These are phyloP conservation scores for Calocera viscosa DNA, from an alignment of 768 basidiomycete species.

Conservation along the genomic window DNA sequence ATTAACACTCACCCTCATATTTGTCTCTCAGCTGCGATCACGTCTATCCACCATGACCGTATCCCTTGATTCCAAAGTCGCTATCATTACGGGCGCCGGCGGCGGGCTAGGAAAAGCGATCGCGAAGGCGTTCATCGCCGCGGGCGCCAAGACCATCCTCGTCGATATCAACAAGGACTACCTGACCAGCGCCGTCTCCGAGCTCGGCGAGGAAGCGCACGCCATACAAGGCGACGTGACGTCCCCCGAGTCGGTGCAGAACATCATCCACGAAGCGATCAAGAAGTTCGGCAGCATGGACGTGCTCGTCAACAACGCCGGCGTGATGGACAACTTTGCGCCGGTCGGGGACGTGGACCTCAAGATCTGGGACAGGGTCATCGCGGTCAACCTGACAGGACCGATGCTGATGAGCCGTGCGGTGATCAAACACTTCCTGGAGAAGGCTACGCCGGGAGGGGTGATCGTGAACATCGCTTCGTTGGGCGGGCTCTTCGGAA, in stretches of 20 bases:
- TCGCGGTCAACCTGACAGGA: background rate
- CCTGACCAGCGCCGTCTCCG: background rate
- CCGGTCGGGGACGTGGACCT: conserved; percentile 1
- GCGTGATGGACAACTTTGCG: background rate
- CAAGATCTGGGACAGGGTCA: background rate
- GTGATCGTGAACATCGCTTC: background rate
- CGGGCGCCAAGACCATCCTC: conserved; percentile 10
- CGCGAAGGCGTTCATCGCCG: background rate
- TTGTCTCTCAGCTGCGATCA: too few species aligned
- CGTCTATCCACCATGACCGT: background rate
- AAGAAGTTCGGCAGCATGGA: background rate
- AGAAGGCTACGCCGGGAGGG: background rate
- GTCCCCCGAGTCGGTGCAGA: background rate
- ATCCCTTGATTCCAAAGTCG: background rate
- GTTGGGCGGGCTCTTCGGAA: background rate
- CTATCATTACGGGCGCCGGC: background rate
- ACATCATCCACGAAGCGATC: background rate
- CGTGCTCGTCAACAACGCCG: background rate
- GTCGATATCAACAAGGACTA: conserved; percentile 10
- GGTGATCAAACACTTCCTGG: background rate
- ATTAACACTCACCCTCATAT: too few species aligned
- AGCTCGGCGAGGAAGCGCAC: background rate
- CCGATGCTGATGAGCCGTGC: conserved; percentile 9
- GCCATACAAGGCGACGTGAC: background rate
- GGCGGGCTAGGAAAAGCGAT: conserved; percentile 3